Base-by-base conservation (phyloP, 768 basidiomycete genomes). In the Boletus pseudopeckii region DNA sequence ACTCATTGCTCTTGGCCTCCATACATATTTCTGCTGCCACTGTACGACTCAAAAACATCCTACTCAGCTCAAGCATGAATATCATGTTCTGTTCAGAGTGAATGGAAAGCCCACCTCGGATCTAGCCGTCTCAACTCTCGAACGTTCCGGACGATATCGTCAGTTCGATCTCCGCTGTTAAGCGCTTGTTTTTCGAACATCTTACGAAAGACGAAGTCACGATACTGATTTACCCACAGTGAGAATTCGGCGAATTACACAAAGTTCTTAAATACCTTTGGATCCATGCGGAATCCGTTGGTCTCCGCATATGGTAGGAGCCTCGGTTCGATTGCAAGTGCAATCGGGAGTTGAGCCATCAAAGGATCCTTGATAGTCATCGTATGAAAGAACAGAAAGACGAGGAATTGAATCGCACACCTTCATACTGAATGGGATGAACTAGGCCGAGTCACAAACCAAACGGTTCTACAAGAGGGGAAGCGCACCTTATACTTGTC, bases 11-110 rank as follows among this genome's bases (percentile, higher is more conserved):
- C 69, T 84, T 85, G 17, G 84, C 82, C 68, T 91, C 88, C 85
- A 91, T 88, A 62, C 87, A 88, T 24, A 89, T 80, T 65, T 91
- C 89, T 2, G 83, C 87, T 1, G 88, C 88, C n/a, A 91, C 86
- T 13, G 88, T 90, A 43, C 88, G 83, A 61, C 83, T 88, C 46
- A 90, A 74, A 65, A 88, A 91, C 88, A 91, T 90, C 45, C 89
- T 90, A 55, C 26, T 28, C 28, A 40, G 11, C n/a, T 15, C 47
- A 26, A 40, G 30, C 20, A 34, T 58, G 40, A 64, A 45, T 40
- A 54, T 20, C 10, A 53, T 15, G 38, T 17, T 15, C 11, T 22
- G 3, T 18, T 15, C n/a, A 52, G 20, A 47, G 13, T 15, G 43
- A 38, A 48, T 13, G 28, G 56, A 57, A 52, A 63, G 77, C 61